phyloP scores from a whole-genome alignment of 306 rosid species.

The Citrullus colocynthis region DNA sequence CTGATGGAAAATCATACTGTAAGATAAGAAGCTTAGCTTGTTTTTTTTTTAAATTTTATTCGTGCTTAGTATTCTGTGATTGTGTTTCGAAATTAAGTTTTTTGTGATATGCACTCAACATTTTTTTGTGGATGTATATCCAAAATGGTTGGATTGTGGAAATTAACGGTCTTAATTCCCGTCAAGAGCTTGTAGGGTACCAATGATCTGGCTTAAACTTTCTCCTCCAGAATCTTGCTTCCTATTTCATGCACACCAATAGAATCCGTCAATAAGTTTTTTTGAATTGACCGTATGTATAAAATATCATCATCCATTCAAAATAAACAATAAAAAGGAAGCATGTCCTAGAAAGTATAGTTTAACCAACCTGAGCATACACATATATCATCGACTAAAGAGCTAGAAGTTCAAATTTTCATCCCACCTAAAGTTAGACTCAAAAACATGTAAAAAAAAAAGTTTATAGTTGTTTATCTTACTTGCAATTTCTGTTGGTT shows the following conservation, averaged over 20 bases:
- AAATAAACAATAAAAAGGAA: too few species aligned
- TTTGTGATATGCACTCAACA: neutral
- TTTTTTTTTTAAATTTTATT: neutral
- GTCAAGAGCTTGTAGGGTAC: neutral
- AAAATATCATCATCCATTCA: neutral
- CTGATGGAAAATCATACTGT: slow-evolving; percentile 81
- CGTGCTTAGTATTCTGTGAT: neutral
- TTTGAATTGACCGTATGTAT: neutral
- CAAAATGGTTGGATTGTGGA: neutral
- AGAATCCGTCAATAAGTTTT: neutral
- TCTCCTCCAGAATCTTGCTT: neutral
- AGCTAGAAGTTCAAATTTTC: too few species aligned
- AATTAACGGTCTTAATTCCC: neutral
- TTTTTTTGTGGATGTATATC: neutral
- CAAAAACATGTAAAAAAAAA: too few species aligned
- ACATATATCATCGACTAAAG: too few species aligned
- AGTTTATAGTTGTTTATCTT: too few species aligned
- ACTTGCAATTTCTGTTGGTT: neutral
- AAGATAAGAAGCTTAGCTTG: slow-evolving; percentile 6
- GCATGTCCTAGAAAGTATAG: too few species aligned
- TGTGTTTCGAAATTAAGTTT: neutral
- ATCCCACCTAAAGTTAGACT: too few species aligned
- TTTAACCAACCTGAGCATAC: too few species aligned
- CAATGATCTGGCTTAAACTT: neutral
- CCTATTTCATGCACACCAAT: neutral